phyloP scores from a whole-genome alignment of 1,284 basidiomycete genomes.

The Ganoderma sinense region DNA sequence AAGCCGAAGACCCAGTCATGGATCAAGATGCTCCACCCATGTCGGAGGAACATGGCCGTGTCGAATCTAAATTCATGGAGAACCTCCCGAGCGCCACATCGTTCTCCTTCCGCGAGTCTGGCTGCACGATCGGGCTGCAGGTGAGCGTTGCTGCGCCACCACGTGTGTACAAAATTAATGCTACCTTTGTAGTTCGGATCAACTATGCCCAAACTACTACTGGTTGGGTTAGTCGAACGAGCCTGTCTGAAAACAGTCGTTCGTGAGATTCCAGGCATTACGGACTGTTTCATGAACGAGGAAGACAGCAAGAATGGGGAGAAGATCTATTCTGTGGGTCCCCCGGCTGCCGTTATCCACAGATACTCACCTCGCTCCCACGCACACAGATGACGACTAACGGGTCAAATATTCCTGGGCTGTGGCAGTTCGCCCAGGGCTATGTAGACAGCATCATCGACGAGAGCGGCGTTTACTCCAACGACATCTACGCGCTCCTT shows the following conservation, averaged over 20 bases:
- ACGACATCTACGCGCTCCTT: slow-evolving; percentile 95
- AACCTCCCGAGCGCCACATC: slow-evolving; percentile 67
- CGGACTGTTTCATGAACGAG: slow-evolving; percentile 80
- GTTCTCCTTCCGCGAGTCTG: slow-evolving; percentile 81
- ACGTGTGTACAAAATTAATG: slow-evolving; percentile 20
- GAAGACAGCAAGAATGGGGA: slow-evolving; percentile 61
- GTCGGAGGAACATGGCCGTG: slow-evolving; percentile 47
- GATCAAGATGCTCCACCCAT: slow-evolving; percentile 40
- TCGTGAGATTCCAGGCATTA: slow-evolving; percentile 89
- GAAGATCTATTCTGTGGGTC: slow-evolving; percentile 56
- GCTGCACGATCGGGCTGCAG: slow-evolving; percentile 83
- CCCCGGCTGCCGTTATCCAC: background rate
- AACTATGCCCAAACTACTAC: slow-evolving; percentile 87
- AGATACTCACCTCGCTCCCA: slow-evolving; percentile 9
- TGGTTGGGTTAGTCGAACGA: slow-evolving; percentile 91
- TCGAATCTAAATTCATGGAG: slow-evolving; percentile 58
- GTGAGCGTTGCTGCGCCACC: slow-evolving; percentile 49
- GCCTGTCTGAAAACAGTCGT: slow-evolving; percentile 86
- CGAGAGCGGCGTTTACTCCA: slow-evolving; percentile 88
- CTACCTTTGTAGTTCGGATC: slow-evolving; percentile 59
- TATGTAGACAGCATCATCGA: slow-evolving; percentile 77
- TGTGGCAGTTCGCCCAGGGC: slow-evolving; percentile 87
- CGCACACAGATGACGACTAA: slow-evolving; percentile 75
- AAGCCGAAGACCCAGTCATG: slow-evolving; percentile 36
- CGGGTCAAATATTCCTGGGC: slow-evolving; percentile 91